Evolutionary conservation across 495 filamentous ascomycete species (phyloP).

Genomic region (Bombardia bombarda): DNA sequence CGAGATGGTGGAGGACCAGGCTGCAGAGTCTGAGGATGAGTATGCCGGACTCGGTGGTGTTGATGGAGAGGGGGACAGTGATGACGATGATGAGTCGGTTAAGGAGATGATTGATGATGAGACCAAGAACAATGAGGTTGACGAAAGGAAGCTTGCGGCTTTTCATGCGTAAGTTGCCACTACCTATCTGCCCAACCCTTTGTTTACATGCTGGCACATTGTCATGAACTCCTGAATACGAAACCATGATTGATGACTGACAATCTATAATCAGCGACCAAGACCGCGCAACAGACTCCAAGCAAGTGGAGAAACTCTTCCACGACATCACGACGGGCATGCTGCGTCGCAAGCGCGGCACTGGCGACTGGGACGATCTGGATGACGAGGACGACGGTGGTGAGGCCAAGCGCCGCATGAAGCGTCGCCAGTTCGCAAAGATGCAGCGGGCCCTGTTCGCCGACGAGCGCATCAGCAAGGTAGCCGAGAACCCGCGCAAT

Average conservation of each 20-base stretch:
- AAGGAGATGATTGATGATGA: slow-evolving; percentile 86
- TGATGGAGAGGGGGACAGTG: slow-evolving; percentile 76
- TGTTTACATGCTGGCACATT: not conserved
- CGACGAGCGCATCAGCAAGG: slow-evolving; percentile 85
- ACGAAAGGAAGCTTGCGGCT: slow-evolving; percentile 75
- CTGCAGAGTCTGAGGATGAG: slow-evolving; percentile 96
- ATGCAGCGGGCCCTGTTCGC: slow-evolving; percentile 83
- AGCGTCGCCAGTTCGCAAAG: slow-evolving; percentile 79
- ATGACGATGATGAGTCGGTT: slow-evolving; percentile 49
- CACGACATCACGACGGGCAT: slow-evolving; percentile 84
- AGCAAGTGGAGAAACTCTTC: slow-evolving; percentile 79
- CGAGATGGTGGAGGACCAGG: slow-evolving; percentile 84
- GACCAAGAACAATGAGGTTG: slow-evolving; percentile 56
- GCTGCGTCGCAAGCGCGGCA: slow-evolving; percentile 69
- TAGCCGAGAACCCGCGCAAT: slow-evolving; percentile 86
- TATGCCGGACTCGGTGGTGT: slow-evolving; percentile 90
- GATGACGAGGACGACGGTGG: slow-evolving; percentile 83
- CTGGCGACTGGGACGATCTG: slow-evolving; percentile 69
- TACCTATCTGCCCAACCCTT: not conserved
- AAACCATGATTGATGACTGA: too few species aligned
- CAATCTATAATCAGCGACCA: slow-evolving; percentile 41
- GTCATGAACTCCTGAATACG: too few species aligned
- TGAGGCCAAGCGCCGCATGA: slow-evolving; percentile 66
- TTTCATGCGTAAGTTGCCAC: slow-evolving; percentile 69
- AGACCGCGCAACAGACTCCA: slow-evolving; percentile 64